These are phyloP conservation scores for Glycyrrhiza uralensis DNA, from an alignment of 306 rosid genomes.

Conservation along the genomic window DNA sequence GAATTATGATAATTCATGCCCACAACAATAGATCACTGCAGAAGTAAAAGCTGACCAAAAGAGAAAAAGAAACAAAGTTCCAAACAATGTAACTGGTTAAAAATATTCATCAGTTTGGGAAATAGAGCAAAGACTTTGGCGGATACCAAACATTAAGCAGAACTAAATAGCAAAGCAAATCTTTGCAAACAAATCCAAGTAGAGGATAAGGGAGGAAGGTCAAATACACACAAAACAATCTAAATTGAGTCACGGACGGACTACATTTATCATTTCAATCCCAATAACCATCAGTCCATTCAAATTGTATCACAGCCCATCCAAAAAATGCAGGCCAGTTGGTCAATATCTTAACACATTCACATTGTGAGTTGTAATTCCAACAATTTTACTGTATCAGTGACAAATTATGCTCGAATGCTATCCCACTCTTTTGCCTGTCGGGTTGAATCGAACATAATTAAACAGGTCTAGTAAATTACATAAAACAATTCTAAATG, in stretches of 20 bases:
- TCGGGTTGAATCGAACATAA: background rate
- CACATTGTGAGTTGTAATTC: background rate
- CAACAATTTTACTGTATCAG: constrained; percentile 2
- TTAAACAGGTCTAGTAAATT: background rate
- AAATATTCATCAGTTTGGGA: background rate
- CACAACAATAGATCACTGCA: background rate
- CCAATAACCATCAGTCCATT: constrained; percentile 4
- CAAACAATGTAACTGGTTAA: background rate
- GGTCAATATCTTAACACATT: background rate
- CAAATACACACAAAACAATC: background rate
- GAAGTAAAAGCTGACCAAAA: background rate
- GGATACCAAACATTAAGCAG: background rate
- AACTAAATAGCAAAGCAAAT: constrained; percentile 4
- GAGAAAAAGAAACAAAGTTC: background rate
- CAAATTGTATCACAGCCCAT: background rate
- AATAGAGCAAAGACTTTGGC: background rate
- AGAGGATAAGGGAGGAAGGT: background rate
- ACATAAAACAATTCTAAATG: background rate
- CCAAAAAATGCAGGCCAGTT: background rate
- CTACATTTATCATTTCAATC: background rate
- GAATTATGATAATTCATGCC: background rate
- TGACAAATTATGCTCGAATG: background rate
- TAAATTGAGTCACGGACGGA: background rate
- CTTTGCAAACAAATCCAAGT: background rate
- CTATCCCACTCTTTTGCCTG: background rate